phyloP scores from a whole-genome alignment of 768 basidiomycete species.

The Sarcodon aspratus region DNA sequence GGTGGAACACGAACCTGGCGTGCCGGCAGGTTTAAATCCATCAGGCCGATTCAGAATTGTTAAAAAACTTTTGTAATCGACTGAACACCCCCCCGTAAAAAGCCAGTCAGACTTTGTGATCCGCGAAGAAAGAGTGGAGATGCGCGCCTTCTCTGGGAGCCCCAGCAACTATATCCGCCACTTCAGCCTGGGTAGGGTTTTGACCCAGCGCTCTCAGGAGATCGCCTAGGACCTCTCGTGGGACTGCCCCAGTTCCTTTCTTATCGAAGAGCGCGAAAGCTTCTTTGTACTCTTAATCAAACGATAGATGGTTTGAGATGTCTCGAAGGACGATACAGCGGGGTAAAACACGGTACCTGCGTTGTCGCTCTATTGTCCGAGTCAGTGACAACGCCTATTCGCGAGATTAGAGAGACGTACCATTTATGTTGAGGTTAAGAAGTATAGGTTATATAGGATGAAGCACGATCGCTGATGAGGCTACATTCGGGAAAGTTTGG shows the following conservation, averaged over 20 bases:
- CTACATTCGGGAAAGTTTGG: no score
- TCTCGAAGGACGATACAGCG: not conserved
- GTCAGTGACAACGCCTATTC: not conserved
- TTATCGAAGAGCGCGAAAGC: constrained; percentile 99
- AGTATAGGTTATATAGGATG: no score
- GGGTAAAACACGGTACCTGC: constrained; percentile 23
- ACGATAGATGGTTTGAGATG: not conserved
- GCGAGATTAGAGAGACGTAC: no score
- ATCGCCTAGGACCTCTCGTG: constrained; percentile 83
- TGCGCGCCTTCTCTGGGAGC: constrained; percentile 70
- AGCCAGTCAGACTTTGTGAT: not conserved
- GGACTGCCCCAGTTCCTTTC: constrained; percentile 84
- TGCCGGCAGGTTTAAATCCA: constrained; percentile 95
- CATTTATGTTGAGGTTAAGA: no score
- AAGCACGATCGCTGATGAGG: no score
- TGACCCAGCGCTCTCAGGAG: constrained; percentile 90
- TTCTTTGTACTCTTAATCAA: constrained; percentile 79
- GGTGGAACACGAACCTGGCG: constrained; percentile 57
- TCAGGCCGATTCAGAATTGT: constrained; percentile 89
- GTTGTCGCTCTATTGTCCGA: constrained; percentile 32
- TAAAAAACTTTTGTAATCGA: constrained; percentile 89
- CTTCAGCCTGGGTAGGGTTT: constrained; percentile 99
- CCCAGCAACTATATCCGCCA: constrained; percentile 61
- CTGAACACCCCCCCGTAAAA: constrained; percentile 23
- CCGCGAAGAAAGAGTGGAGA: not conserved